Evolutionary conservation across 306 rosid genomes (phyloP).

Genomic region (Styphnolobium japonicum): DNA sequence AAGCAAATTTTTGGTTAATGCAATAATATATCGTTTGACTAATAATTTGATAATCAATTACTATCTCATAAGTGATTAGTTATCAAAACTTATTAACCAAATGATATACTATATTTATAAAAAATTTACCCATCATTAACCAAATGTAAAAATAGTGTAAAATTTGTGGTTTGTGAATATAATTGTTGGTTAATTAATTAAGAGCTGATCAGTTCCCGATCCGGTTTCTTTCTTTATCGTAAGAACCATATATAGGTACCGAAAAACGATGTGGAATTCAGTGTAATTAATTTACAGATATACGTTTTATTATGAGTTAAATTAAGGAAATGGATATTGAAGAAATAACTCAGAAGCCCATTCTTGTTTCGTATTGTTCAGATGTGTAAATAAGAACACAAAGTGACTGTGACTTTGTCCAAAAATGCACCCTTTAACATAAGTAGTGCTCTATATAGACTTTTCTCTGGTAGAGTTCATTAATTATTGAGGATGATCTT

Average conservation of each 20-base stretch:
- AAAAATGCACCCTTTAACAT: constrained; percentile 23
- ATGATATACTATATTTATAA: too few relatives aligned
- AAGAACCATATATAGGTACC: neutral
- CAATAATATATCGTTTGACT: too few relatives aligned
- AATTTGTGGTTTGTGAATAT: too few relatives aligned
- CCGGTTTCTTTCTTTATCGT: neutral
- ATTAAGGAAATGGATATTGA: neutral
- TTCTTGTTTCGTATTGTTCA: constrained; percentile 29
- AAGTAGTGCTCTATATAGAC: constrained; percentile 24
- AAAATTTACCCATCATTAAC: too few relatives aligned
- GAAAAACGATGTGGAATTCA: constrained; percentile 23
- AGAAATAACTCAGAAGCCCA: neutral
- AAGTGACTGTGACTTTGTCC: constrained; percentile 18
- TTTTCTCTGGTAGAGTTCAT: constrained; percentile 24
- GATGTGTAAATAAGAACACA: constrained; percentile 9
- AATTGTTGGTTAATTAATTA: too few relatives aligned
- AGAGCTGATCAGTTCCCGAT: constrained; percentile 17
- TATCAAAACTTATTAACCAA: too few relatives aligned
- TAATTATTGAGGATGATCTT: constrained; percentile 36
- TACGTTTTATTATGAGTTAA: neutral
- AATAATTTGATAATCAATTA: too few relatives aligned
- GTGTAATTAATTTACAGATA: constrained; percentile 1
- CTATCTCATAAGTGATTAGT: too few relatives aligned
- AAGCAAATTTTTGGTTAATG: too few relatives aligned
- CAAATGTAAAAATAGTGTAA: too few relatives aligned